Conservation (phyloP, 805 yeast genomes). For the Clavispora vitiphila region DNA sequence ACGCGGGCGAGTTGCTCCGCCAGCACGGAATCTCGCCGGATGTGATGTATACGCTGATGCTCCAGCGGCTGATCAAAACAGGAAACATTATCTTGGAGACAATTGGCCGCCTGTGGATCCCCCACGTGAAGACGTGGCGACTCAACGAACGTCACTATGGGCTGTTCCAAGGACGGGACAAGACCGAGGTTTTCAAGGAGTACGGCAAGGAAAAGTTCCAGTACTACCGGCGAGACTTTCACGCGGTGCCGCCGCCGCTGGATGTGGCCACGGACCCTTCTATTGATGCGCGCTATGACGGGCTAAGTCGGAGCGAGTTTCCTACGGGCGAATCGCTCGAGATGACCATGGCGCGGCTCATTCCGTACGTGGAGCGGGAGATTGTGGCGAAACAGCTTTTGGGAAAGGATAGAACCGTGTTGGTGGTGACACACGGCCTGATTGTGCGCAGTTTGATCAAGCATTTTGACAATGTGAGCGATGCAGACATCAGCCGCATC, state of each 20-base stretch:
- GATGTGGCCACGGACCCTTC: conserved; percentile 23
- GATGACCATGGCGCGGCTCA: conserved; percentile 34
- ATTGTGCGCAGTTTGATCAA: conserved; percentile 38
- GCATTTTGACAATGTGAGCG: conserved; percentile 30
- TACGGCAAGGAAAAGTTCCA: conserved; percentile 35
- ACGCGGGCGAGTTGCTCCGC: conserved; percentile 34
- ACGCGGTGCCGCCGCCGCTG: conserved; percentile 33
- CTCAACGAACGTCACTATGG: conserved; percentile 44
- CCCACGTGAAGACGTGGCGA: conserved; percentile 36
- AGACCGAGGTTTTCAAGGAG: conserved; percentile 30
- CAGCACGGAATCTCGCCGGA: conserved; percentile 25
- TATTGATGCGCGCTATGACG: conserved; percentile 34
- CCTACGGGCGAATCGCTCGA: conserved; percentile 39
- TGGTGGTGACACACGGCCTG: conserved; percentile 41
- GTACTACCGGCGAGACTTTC: conserved; percentile 32
- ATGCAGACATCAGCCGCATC: conserved; percentile 33
- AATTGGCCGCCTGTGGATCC: conserved; percentile 30
- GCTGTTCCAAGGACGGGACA: conserved; percentile 36
- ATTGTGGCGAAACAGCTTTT: conserved; percentile 22
- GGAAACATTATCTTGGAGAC: conserved; percentile 34
- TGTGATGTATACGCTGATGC: conserved; percentile 35
- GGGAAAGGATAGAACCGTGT: conserved; percentile 23
- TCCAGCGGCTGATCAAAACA: conserved; percentile 37
- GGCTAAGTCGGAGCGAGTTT: conserved; percentile 15
- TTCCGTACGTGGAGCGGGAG: conserved; percentile 32